phyloP scores from a whole-genome alignment of 805 yeast species.

The Wickerhamiella brachini region DNA sequence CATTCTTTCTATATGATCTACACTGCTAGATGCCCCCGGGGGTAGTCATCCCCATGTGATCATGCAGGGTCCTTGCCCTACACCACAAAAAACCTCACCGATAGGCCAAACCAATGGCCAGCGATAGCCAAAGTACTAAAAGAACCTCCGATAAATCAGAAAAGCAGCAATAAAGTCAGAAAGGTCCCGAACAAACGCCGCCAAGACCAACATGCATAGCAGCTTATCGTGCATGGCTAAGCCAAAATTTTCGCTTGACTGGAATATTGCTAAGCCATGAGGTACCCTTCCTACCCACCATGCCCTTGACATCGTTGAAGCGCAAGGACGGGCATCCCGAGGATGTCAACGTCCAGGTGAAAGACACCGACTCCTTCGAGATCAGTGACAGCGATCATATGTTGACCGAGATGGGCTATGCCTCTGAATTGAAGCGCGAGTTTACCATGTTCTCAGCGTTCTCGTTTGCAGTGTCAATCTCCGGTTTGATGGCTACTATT shows the following conservation, averaged over 20 bases:
- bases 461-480: constrained; percentile 51
- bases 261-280: neutral
- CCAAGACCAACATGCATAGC: neutral
- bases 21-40: too few relatives aligned
- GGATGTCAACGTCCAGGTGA: neutral
- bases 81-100: neutral
- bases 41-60: neutral
- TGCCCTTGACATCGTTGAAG: neutral
- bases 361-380: neutral
- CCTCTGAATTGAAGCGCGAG: constrained; percentile 44
- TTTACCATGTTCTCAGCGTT: constrained; percentile 48
- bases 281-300: neutral
- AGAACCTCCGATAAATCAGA: neutral
- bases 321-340: neutral
- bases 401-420: constrained; percentile 38
- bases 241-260: neutral
- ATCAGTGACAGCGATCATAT: neutral
- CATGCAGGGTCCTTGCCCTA: neutral
- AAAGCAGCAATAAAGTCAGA: too few relatives aligned
- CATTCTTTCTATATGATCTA: too few relatives aligned
- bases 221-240: neutral
- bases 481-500: constrained; percentile 51
- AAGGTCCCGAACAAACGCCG: neutral
- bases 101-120: neutral
- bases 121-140: neutral